These are phyloP conservation scores for Phytophthora brassicae DNA, from an alignment of 352 stramenopile species.

Conservation along the genomic window DNA sequence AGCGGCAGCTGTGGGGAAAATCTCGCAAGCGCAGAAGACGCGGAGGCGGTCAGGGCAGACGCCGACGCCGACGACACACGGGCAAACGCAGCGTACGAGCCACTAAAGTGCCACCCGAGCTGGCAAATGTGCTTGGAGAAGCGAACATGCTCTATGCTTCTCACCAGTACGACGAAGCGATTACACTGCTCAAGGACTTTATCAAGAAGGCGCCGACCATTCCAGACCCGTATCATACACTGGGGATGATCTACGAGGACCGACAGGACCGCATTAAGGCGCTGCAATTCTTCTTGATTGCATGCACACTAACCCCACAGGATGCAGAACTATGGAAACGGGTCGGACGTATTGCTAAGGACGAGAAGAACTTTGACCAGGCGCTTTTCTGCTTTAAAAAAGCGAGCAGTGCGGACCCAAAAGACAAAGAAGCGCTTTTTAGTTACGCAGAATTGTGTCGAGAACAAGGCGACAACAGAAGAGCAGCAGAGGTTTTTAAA, in stretches of 20 bases:
- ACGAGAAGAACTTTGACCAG: constrained; percentile 86
- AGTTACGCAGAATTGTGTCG: constrained; percentile 81
- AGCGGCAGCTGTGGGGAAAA: constrained; percentile 81
- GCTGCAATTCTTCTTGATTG: constrained; percentile 86
- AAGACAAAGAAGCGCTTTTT: constrained; percentile 81
- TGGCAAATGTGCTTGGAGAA: constrained; percentile 77
- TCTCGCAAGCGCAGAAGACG: constrained; percentile 55
- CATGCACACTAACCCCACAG: constrained; percentile 77
- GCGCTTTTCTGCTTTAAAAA: constrained; percentile 88
- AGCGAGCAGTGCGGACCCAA: constrained; percentile 74
- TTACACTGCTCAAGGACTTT: constrained; percentile 83
- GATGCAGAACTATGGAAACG: constrained; percentile 87
- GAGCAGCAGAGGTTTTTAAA: constrained; percentile 79
- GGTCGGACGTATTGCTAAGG: constrained; percentile 82
- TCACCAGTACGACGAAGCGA: constrained; percentile 83
- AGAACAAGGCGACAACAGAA: constrained; percentile 75
- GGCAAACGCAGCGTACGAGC: constrained; percentile 65
- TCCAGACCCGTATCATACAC: constrained; percentile 83
- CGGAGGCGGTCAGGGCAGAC: constrained; percentile 25
- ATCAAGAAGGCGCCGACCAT: constrained; percentile 90
- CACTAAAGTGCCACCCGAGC: constrained; percentile 77
- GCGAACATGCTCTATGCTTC: constrained; percentile 88
- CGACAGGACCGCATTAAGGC: constrained; percentile 78
- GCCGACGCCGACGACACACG: constrained; percentile 32
- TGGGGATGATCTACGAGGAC: constrained; percentile 89